A percentile compares a stretch with the other conserved stretches of the same genome.
Conservation (phyloP, 495 filamentous ascomycete species). For the Tuber borchii region DNA sequence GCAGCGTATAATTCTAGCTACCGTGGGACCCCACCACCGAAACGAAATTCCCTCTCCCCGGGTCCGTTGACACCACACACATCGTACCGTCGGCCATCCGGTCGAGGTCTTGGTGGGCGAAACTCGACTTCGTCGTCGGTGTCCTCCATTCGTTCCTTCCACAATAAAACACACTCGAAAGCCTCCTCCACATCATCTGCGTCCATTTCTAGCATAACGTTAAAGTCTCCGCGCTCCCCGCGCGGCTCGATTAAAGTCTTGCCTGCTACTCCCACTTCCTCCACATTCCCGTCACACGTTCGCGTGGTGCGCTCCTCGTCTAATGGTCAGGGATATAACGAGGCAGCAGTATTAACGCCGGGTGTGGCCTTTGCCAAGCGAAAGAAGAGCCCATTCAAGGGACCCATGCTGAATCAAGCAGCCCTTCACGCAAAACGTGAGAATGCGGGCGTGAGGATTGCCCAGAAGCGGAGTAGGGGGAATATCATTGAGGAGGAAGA, state of each 20-base stretch:
- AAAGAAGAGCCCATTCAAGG: slow-evolving; percentile 84
- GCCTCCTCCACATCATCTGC: slow-evolving; percentile 86
- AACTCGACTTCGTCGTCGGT: slow-evolving; percentile 96
- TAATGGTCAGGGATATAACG: slow-evolving; percentile 47
- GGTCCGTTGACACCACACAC: slow-evolving; percentile 74
- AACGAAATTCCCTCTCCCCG: slow-evolving; percentile 82
- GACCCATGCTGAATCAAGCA: slow-evolving; percentile 57
- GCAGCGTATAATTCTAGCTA: slow-evolving; percentile 37
- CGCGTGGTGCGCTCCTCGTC: slow-evolving; percentile 59
- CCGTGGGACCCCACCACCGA: slow-evolving; percentile 46
- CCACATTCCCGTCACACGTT: slow-evolving; percentile 78
- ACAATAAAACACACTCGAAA: slow-evolving; percentile 88
- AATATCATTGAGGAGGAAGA: slow-evolving; percentile 83
- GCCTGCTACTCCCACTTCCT: slow-evolving; percentile 76
- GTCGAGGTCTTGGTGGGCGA: slow-evolving; percentile 71
- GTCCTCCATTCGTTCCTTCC: slow-evolving; percentile 84
- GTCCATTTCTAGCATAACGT: slow-evolving; percentile 59
- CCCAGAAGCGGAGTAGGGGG: slow-evolving; percentile 55
- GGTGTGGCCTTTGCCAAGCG: slow-evolving; percentile 84
- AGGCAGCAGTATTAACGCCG: slow-evolving; percentile 44
- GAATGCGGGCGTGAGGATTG: slow-evolving; percentile 51
- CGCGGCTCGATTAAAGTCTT: slow-evolving; percentile 90
- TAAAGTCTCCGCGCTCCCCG: slow-evolving; percentile 61
- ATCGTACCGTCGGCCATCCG: slow-evolving; percentile 67
- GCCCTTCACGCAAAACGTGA: slow-evolving; percentile 45